Percentiles rank a stretch among this genome's conserved stretches.
Evolutionary conservation across 441 rosid genomes (phyloP).

Genomic region (California macrophylla): DNA sequence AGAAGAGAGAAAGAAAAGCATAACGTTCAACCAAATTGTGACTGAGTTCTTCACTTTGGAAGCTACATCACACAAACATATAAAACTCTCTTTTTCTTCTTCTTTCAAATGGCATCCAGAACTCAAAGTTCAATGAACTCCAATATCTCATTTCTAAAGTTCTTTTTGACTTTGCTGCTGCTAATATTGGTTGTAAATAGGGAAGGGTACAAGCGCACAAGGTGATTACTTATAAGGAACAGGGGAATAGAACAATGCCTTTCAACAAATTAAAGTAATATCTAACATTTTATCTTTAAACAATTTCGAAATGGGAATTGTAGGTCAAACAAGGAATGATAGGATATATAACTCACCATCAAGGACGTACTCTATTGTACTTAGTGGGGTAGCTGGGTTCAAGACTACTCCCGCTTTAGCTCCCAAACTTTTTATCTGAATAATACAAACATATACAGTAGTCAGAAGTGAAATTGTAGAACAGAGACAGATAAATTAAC

Average conservation of each 20-base stretch:
- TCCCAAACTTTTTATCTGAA: slow-evolving; percentile 73
- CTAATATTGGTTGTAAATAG: background rate
- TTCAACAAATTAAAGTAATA: background rate
- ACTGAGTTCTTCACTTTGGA: too few relatives aligned
- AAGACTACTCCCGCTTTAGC: slow-evolving; percentile 98
- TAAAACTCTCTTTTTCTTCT: too few relatives aligned
- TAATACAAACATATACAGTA: slow-evolving; percentile 7
- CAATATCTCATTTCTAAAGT: background rate
- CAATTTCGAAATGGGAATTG: background rate
- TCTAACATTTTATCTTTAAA: background rate
- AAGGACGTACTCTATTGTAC: slow-evolving; percentile 67
- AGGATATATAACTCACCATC: slow-evolving; percentile 50
- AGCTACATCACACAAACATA: too few relatives aligned
- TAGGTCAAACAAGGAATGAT: background rate
- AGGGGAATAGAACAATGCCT: background rate
- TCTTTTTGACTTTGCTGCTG: background rate
- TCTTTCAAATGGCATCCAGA: too few relatives aligned
- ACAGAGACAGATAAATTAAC: slow-evolving; percentile 12
- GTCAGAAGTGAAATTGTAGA: slow-evolving; percentile 9
- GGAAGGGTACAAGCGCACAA: background rate
- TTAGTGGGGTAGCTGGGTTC: slow-evolving; percentile 84
- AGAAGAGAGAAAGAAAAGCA: too few relatives aligned
- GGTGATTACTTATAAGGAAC: background rate
- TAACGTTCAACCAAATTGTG: too few relatives aligned
- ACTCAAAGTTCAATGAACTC: too few relatives aligned